Evolutionary conservation across 345 rosid genomes (phyloP).

Genomic region (Pistacia atlantica): DNA sequence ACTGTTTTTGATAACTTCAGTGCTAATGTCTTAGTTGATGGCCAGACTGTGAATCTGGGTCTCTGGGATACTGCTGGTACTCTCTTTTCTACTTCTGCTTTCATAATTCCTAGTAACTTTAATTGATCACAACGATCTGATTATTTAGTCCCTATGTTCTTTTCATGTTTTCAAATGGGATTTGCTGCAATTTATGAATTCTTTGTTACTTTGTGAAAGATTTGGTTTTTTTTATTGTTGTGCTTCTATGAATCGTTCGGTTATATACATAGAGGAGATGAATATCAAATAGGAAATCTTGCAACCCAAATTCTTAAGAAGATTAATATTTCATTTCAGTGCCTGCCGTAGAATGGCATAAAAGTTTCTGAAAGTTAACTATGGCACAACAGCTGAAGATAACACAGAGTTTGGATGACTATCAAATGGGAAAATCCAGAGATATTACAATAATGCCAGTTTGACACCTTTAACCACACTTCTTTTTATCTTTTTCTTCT

Average conservation of each 20-base stretch:
- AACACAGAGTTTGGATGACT: neutral
- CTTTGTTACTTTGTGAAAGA: neutral
- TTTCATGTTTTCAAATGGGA: constrained; percentile 19
- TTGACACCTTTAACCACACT: neutral
- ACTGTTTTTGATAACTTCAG: constrained; percentile 92
- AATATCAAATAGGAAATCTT: neutral
- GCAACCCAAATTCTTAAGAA: constrained; percentile 5
- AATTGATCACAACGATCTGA: neutral
- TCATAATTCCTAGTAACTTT: neutral
- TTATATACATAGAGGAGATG: neutral
- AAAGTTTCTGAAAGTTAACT: too few relatives aligned
- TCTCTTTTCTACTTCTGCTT: constrained; percentile 19
- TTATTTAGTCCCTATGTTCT: neutral
- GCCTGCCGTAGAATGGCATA: neutral
- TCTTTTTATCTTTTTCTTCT: too few relatives aligned
- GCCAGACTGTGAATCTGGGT: constrained; percentile 78
- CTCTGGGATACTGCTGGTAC: constrained; percentile 97
- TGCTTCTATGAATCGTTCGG: neutral
- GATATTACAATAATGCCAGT: neutral
- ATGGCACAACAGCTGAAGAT: neutral
- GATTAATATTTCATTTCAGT: neutral
- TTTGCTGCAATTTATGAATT: neutral
- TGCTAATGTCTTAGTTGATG: constrained; percentile 90
- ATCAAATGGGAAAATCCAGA: neutral
- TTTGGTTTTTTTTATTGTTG: neutral